Conservation (phyloP, 768 basidiomycete species). For the Suillus americanus region DNA sequence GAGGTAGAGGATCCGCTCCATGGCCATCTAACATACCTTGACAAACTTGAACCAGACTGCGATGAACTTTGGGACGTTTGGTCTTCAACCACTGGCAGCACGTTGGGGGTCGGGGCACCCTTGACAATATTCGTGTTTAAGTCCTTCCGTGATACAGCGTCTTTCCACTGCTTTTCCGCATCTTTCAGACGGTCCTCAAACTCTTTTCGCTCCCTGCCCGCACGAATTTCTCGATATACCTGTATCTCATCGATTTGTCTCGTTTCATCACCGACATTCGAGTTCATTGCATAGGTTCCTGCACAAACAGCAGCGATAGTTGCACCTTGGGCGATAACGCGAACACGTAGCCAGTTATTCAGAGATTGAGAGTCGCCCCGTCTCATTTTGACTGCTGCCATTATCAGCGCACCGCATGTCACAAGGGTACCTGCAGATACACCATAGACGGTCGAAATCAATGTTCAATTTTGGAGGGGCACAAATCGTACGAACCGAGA, state of each 20-base stretch:
- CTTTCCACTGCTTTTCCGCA: constrained; percentile 49
- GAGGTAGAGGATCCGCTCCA: constrained; percentile 4
- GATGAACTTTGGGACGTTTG: not conserved
- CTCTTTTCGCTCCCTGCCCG: constrained; percentile 37
- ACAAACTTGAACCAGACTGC: constrained; percentile 10
- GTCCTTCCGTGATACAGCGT: not conserved
- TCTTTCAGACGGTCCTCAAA: constrained; percentile 49
- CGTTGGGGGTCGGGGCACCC: not conserved
- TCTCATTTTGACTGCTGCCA: constrained; percentile 61
- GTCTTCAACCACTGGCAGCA: not conserved
- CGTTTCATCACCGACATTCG: constrained; percentile 26
- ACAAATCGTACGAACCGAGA: constrained; percentile 49
- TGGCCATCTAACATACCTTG: constrained; percentile 8
- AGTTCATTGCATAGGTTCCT: constrained; percentile 27
- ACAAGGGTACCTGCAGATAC: constrained; percentile 43
- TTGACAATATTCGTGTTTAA: not conserved
- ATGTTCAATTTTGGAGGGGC: not conserved
- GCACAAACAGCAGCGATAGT: constrained; percentile 66
- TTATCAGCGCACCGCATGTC: constrained; percentile 53
- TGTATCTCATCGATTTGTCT: constrained; percentile 22
- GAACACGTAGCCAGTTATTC: constrained; percentile 77
- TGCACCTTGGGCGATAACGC: constrained; percentile 71
- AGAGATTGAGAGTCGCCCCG: constrained; percentile 60
- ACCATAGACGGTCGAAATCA: not conserved
- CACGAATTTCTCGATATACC: no score